phyloP scores from a whole-genome alignment of 306 rosid species.

The Glycine tomentella region DNA sequence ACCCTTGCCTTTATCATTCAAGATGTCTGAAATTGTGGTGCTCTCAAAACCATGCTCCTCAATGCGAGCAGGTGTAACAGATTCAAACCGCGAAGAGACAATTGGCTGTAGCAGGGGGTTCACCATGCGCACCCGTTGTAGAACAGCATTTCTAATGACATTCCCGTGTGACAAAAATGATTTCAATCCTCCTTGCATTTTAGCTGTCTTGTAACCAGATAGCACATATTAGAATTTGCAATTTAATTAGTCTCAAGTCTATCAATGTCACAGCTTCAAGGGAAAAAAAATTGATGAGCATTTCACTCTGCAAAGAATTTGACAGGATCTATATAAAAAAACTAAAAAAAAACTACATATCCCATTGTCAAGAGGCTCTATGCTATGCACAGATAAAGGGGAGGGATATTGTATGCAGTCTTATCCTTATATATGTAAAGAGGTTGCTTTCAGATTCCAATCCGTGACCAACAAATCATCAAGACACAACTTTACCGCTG shows the following conservation, averaged over 20 bases:
- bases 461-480: no score
- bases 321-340: conserved; percentile 16
- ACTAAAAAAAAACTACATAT: no score
- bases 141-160: conserved; percentile 72
- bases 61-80: conserved; percentile 64
- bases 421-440: no score
- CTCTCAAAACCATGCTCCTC: conserved; percentile 99
- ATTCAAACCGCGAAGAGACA: conserved; percentile 66
- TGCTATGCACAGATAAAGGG: no score
- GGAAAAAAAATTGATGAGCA: conserved; percentile 19
- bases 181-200: conserved; percentile 88
- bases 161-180: conserved; percentile 67
- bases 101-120: conserved; percentile 79
- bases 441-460: no score
- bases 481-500: no score
- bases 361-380: no score
- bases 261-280: conserved; percentile 8
- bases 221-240: conserved; percentile 24
- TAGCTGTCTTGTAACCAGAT: conserved; percentile 50
- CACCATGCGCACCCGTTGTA: conserved; percentile 79
- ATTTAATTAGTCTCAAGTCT: not conserved
- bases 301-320: conserved; percentile 16
- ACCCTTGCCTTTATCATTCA: conserved; percentile 78
- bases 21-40: conserved; percentile 82
- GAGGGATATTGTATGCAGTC: no score